Evolutionary conservation across 805 yeast genomes (phyloP).

Genomic region (Candida mattraensis): DNA sequence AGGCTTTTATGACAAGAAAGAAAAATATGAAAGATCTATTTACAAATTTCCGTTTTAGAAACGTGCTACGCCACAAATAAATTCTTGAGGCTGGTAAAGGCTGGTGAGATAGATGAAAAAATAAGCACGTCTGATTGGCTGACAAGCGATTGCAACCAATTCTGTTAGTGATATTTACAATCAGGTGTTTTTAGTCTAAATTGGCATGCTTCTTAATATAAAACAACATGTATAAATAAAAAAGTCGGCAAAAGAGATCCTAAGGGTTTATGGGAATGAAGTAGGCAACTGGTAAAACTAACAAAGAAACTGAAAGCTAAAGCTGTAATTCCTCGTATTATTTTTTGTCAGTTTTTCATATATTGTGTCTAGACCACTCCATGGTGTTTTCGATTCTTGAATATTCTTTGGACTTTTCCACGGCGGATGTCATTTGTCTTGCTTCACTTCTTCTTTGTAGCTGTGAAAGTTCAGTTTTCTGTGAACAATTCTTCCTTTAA

Average conservation of each 20-base stretch:
- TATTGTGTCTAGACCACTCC: no score
- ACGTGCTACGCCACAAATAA: not conserved
- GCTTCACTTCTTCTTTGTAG: constrained; percentile 6
- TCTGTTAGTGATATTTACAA: no score
- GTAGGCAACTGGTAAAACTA: no score
- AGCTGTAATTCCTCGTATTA: constrained; percentile 4
- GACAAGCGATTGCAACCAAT: no score
- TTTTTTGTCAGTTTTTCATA: constrained; percentile 3
- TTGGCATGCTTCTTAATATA: constrained; percentile 12
- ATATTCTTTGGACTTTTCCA: constrained; percentile 2
- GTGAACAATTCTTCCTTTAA: constrained; percentile 84
- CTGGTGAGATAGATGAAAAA: constrained; percentile 1
- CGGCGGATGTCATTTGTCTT: no score
- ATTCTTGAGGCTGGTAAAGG: constrained; percentile 1
- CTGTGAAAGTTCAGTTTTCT: constrained; percentile 15
- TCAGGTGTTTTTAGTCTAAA: constrained; percentile 4
- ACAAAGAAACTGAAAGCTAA: no score
- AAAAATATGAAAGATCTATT: constrained; percentile 2
- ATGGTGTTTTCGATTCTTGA: no score
- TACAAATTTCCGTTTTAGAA: constrained; percentile 4
- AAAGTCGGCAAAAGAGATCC: constrained; percentile 10
- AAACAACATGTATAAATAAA: constrained; percentile 8
- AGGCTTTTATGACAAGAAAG: constrained; percentile 1
- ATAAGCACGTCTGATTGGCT: constrained; percentile 6
- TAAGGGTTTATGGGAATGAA: constrained; percentile 8